Conservation (phyloP, 805 yeast species). For the Candida railenensis region DNA sequence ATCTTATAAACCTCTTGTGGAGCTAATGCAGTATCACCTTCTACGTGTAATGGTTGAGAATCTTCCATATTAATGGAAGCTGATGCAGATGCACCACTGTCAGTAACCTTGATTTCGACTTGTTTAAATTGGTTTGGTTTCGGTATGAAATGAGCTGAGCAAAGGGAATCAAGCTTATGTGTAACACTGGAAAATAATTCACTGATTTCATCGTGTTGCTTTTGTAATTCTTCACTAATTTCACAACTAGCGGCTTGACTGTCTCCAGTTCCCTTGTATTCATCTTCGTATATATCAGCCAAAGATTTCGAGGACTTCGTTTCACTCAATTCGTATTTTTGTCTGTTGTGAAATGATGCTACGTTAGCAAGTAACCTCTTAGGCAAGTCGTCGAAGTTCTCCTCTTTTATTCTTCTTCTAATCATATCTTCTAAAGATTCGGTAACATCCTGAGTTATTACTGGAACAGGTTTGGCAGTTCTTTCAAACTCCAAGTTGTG, state of each 20-base stretch:
- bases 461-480: slow-evolving; percentile 93
- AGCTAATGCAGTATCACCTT: slow-evolving; percentile 74
- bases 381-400: slow-evolving; percentile 81
- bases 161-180: slow-evolving; percentile 78
- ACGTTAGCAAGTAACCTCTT: slow-evolving; percentile 68
- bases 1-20: slow-evolving; percentile 88
- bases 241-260: slow-evolving; percentile 42
- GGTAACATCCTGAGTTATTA: slow-evolving; percentile 85
- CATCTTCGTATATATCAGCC: slow-evolving; percentile 91
- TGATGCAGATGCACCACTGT: slow-evolving; percentile 42
- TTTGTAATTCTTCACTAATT: slow-evolving; percentile 61
- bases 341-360: slow-evolving; percentile 48
- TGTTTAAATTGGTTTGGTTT: slow-evolving; percentile 75
- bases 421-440: slow-evolving; percentile 87
- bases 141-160: slow-evolving; percentile 95
- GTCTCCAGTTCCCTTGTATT: slow-evolving; percentile 44
- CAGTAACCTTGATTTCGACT: slow-evolving; percentile 70
- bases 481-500: slow-evolving; percentile 82
- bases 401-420: slow-evolving; percentile 71
- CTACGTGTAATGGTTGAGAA: slow-evolving; percentile 86
- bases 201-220: slow-evolving; percentile 76
- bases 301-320: slow-evolving; percentile 82
- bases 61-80: slow-evolving; percentile 92
- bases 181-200: slow-evolving; percentile 60
- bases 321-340: slow-evolving; percentile 71